Percentiles rank a stretch among this genome's conserved stretches.
Conservation (phyloP, 495 filamentous ascomycete species). For the Tuber calosporum region DNA sequence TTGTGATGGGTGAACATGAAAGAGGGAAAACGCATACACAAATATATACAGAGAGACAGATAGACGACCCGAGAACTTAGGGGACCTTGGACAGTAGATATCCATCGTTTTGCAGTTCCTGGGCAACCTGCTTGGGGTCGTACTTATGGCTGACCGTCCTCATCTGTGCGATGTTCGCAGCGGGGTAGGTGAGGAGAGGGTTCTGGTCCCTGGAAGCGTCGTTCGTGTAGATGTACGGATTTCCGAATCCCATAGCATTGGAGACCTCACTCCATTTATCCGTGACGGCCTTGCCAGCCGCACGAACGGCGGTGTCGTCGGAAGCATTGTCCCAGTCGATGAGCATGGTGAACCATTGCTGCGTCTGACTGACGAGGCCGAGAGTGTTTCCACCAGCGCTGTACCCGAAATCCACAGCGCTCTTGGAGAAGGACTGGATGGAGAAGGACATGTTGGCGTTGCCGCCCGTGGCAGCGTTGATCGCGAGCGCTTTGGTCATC, state of each 20-base stretch:
- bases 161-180: slow-evolving; percentile 41
- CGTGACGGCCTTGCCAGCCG: slow-evolving; percentile 4
- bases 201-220: slow-evolving; percentile 45
- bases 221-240: slow-evolving; percentile 41
- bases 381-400: slow-evolving; percentile 10
- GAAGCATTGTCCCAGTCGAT: slow-evolving; percentile 15
- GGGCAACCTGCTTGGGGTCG: slow-evolving; percentile 44
- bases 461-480: slow-evolving; percentile 24
- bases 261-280: slow-evolving; percentile 10
- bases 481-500: slow-evolving; percentile 23
- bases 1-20: neutral
- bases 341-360: slow-evolving; percentile 15
- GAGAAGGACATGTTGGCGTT: slow-evolving; percentile 37
- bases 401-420: slow-evolving; percentile 17
- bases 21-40: neutral
- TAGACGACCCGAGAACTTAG: neutral
- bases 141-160: slow-evolving; percentile 44
- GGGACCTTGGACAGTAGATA: slow-evolving; percentile 7
- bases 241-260: slow-evolving; percentile 17
- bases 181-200: slow-evolving; percentile 45
- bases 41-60: neutral
- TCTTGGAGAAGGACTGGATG: slow-evolving; percentile 35
- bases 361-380: slow-evolving; percentile 6
- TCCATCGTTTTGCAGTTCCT: slow-evolving; percentile 39
- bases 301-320: slow-evolving; percentile 14